phyloP scores from a whole-genome alignment of 345 rosid genomes.

The Hibiscus syriacus region DNA sequence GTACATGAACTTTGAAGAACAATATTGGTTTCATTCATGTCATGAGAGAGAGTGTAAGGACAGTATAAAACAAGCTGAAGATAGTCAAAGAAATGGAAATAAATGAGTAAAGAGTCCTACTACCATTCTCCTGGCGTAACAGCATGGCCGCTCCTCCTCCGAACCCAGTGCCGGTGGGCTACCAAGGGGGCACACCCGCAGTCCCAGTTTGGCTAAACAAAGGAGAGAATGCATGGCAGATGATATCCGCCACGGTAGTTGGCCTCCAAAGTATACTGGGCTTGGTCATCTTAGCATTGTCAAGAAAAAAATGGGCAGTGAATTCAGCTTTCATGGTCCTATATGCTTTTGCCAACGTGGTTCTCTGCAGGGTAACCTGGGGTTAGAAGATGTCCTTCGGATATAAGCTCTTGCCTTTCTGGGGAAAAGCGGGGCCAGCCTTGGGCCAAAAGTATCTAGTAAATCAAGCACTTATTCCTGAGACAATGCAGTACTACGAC shows the following conservation, averaged over 20 bases:
- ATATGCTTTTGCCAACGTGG: slow-evolving; percentile 39
- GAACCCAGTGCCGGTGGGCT: slow-evolving; percentile 27
- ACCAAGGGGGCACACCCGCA: slow-evolving; percentile 24
- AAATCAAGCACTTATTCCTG: slow-evolving; percentile 26
- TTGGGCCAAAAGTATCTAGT: slow-evolving; percentile 38
- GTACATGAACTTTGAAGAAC: too few species aligned
- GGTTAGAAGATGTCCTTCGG: slow-evolving; percentile 48
- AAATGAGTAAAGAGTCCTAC: too few species aligned
- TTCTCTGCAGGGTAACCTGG: slow-evolving; percentile 41
- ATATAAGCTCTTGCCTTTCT: slow-evolving; percentile 36
- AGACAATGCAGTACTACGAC: slow-evolving; percentile 14
- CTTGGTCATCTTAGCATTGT: slow-evolving; percentile 40
- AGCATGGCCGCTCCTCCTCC: slow-evolving; percentile 19
- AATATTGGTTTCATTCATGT: too few species aligned
- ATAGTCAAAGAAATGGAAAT: too few species aligned
- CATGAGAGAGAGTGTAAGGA: too few species aligned
- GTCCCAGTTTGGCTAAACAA: slow-evolving; percentile 47
- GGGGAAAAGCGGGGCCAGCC: slow-evolving; percentile 50
- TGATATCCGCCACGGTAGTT: slow-evolving; percentile 38
- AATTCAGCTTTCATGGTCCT: slow-evolving; percentile 51
- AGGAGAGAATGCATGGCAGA: slow-evolving; percentile 49
- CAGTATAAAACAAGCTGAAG: too few species aligned
- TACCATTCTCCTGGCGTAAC: not conserved
- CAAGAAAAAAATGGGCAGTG: slow-evolving; percentile 42
- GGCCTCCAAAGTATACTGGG: slow-evolving; percentile 44